Percentiles rank a stretch among this genome's conserved stretches.
phyloP scores from a whole-genome alignment of 2,329 filamentous ascomycete species.

The Cercospora sesami region DNA sequence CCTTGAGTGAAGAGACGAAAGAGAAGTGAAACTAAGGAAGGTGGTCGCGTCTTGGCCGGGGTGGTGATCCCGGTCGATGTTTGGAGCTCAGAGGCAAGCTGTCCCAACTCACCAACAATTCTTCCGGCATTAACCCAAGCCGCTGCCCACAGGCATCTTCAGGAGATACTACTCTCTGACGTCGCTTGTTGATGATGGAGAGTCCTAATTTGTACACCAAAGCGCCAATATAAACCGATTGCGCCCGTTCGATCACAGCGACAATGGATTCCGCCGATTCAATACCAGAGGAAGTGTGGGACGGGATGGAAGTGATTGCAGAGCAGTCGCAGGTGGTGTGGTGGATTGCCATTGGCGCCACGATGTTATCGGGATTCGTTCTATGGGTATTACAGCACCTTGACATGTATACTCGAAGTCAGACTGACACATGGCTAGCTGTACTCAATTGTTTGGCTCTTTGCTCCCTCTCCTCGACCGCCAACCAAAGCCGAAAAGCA shows the following conservation, averaged over 20 bases:
- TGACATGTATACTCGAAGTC: neutral
- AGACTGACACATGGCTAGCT: slow-evolving; percentile 4
- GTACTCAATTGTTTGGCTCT: slow-evolving; percentile 43
- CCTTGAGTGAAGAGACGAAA: neutral
- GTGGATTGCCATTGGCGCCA: slow-evolving; percentile 31
- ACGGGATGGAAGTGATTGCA: slow-evolving; percentile 30
- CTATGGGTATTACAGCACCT: neutral
- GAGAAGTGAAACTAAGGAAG: neutral
- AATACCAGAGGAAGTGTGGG: slow-evolving; percentile 36
- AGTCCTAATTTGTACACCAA: slow-evolving; percentile 1
- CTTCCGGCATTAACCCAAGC: slow-evolving; percentile 7
- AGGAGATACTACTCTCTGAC: neutral
- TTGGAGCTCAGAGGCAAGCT: slow-evolving; percentile 6
- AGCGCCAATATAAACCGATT: neutral
- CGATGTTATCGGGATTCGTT: slow-evolving; percentile 10
- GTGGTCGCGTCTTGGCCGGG: neutral
- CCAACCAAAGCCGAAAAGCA: slow-evolving; percentile 77
- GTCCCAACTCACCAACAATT: slow-evolving; percentile 3
- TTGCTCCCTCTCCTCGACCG: slow-evolving; percentile 78
- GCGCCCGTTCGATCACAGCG: neutral
- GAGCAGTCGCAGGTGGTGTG: slow-evolving; percentile 28
- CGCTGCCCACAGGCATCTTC: neutral
- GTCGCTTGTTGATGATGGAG: neutral
- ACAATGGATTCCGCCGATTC: slow-evolving; percentile 37
- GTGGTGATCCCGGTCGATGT: neutral